Conservation (phyloP, 805 yeast species). For the Candida michaelii region DNA sequence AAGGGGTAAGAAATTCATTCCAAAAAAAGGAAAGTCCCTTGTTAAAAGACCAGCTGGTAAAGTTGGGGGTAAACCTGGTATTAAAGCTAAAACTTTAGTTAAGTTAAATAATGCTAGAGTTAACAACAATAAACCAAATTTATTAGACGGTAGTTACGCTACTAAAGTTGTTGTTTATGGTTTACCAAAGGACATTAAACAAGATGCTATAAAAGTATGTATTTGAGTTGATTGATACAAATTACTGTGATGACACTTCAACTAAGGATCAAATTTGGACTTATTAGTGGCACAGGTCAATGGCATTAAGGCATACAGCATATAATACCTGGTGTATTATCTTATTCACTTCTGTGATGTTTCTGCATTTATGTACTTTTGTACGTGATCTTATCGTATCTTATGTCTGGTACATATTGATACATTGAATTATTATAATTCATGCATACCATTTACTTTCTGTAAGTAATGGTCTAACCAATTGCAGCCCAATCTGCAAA, state of each 20-base stretch:
- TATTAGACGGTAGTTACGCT: conserved; percentile 53
- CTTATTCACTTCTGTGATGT: not conserved
- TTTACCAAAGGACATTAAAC: conserved; percentile 82
- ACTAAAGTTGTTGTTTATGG: conserved; percentile 84
- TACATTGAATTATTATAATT: too few relatives aligned
- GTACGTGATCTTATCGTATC: too few relatives aligned
- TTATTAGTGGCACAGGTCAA: too few relatives aligned
- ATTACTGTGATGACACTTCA: too few relatives aligned
- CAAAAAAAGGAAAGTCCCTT: conserved; percentile 18
- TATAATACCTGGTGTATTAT: not conserved
- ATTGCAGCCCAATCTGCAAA: too few relatives aligned
- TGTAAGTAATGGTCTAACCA: too few relatives aligned
- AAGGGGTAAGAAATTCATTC: conserved; percentile 13
- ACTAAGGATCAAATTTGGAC: too few relatives aligned
- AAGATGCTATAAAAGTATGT: conserved; percentile 85
- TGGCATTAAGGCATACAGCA: too few relatives aligned
- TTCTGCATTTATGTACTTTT: too few relatives aligned
- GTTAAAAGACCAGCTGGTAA: conserved; percentile 32
- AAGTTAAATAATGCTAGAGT: conserved; percentile 4
- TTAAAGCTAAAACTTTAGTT: conserved; percentile 20
- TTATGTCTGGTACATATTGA: too few relatives aligned
- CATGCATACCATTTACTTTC: too few relatives aligned
- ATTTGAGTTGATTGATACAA: not conserved
- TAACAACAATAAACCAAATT: conserved; percentile 9
- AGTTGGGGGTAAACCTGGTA: conserved; percentile 28